These are phyloP conservation scores for Aethionema arabicum DNA, from an alignment of 345 rosid genomes.

Conservation along the genomic window DNA sequence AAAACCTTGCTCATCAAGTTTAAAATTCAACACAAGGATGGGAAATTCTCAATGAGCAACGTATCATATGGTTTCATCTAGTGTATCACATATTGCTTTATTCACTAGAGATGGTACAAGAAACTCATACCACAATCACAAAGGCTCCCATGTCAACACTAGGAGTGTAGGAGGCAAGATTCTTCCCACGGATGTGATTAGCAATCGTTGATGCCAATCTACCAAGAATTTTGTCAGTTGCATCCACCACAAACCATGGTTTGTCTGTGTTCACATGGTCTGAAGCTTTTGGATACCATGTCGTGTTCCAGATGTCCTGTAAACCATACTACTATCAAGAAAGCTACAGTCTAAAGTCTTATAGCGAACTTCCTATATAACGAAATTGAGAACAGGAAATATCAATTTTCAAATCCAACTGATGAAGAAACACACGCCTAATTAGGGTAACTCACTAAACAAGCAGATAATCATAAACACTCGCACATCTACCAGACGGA, in stretches of 20 bases:
- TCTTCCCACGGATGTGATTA: constrained; percentile 86
- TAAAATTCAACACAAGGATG: neutral
- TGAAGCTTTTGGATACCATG: constrained; percentile 93
- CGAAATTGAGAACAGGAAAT: neutral
- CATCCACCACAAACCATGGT: constrained; percentile 89
- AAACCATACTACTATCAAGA: constrained; percentile 7
- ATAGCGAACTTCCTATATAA: neutral
- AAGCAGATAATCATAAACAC: no score
- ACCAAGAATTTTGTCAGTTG: constrained; percentile 85
- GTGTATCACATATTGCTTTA: neutral
- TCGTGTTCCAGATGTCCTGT: constrained; percentile 95
- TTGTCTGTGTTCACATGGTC: constrained; percentile 87
- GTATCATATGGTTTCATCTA: no score
- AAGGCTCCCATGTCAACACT: constrained; percentile 99
- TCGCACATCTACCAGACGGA: neutral
- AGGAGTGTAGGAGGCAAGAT: constrained; percentile 85
- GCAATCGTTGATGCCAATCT: constrained; percentile 91
- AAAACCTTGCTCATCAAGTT: constrained; percentile 3
- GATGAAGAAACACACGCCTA: neutral
- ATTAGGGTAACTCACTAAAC: no score
- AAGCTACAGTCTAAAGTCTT: neutral
- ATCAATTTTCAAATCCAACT: neutral
- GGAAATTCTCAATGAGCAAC: neutral
- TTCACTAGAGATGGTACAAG: neutral
- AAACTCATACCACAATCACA: constrained; percentile 85